Base-by-base conservation (phyloP, 768 basidiomycete genomes). In the Daedaleopsis nitida region DNA sequence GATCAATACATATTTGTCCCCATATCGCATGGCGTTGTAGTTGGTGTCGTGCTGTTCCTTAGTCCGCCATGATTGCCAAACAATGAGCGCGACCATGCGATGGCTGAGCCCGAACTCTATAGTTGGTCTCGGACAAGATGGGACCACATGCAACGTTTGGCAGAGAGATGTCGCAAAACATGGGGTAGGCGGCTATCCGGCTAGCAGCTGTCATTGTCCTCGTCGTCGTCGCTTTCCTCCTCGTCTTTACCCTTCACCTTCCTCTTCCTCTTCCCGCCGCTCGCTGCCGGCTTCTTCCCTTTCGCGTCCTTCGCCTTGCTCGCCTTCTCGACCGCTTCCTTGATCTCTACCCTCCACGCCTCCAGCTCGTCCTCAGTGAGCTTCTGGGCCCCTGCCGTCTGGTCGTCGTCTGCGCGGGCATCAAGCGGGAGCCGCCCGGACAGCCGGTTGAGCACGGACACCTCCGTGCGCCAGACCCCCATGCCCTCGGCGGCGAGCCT, bases 391-490 rank as follows among this genome's bases (percentile, higher is more conserved):
- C 37, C 37, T 16, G 34, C n/a, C 23, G 42, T 56, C 9, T 32
- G 59, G 10, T 35, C 60, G 2, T 64, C 55, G 23, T n/a, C n/a
- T n/a, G n/a, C n/a, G n/a, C n/a, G n/a, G n/a, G n/a, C n/a, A n/a
- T n/a, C 19, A 34, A 21, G 13, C 24, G 42, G 63, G 11, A 7
- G 68, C 70, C 7, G 78, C 74, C 16, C 59, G 10, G 59, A 55
- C 13, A 87, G 61, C 21, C 66, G 65, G 53, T 88, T 81, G 17
- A 92, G 75, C 13, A 88, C 77, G 12, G 79, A 77, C 39, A 93
- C 87, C 70, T 96, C 93, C 55, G 78, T 78, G n/a, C 78, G 79
- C 90, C 92, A 94, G 1, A 89, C 82, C 13, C 82, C 83, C 23
- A 81, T 81, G 17, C 79, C 75, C 58, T 58, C 66, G n/a, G 57